Evolutionary conservation across 1,284 basidiomycete species (phyloP), one percentile per base, ranked within the genome.

Genomic region (Athelia sp.): DNA sequence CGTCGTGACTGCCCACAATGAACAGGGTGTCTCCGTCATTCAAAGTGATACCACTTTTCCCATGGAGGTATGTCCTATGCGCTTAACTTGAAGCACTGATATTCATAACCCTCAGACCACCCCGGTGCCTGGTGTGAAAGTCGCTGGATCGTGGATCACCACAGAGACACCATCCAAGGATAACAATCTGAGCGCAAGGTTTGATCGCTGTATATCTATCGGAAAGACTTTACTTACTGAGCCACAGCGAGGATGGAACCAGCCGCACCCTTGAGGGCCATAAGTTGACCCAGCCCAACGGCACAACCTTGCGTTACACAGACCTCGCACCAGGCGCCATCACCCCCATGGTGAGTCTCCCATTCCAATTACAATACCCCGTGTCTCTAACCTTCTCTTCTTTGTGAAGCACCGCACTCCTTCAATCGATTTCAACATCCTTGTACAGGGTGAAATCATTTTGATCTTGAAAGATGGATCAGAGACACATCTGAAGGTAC

Each of bases 371-470:
- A 4, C 4, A 4, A 13, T 29, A 6, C 26, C 13, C 4, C 13
- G 26, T 29, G 4, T 29, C 26, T 8, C 19, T 40, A n/a, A 40
- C 36, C 8, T n/a, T n/a, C 15, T n/a, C 8, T 40, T 4, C 13
- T 4, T 29, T 29, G 26, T 9, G 13, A 49, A 73, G 72, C 72
- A 73, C 54, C 61, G 70, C 24, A 71, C 81, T 6, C 70, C 70
- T 32, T 82, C 82, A 2, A 56, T 83, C 42, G 82, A 85, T 56
- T 78, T 81, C 55, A 82, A 84, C 54, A 75, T 83, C 29, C 65
- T 84, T 66, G 81, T 81, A n/a, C 52, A 83, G 81, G 82, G 81
- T 14, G 76, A 79, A 62, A 58, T 82, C 11, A 61, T 81, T 24
- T 64, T 79, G 19, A 69, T 79, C 22, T 74, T 75, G 56, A 81